Base-by-base conservation (phyloP, 352 stramenopile species). In the Phytophthora boehmeriae region DNA sequence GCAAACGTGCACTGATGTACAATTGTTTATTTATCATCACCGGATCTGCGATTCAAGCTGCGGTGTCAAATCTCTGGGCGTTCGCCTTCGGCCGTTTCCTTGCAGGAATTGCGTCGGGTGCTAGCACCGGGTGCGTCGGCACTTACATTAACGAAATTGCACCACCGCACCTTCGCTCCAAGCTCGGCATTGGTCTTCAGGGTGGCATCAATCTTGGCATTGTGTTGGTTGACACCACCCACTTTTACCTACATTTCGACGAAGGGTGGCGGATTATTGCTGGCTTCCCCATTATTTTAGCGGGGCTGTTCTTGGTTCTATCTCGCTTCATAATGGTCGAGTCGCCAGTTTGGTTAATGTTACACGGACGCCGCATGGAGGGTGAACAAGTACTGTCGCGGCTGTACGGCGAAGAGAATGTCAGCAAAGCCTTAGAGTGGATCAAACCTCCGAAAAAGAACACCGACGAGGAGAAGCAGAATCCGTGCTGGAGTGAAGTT, bases 281-380 rank as follows among this genome's bases (percentile, higher is more conserved):
- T 5, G 80, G 56, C 4, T 83, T 88, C 46, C 80, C 73, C 2
- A 76, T 85, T 25, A 60, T 83, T n/a, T 54, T 90, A 8, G 80
- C 62, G 4, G 59, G 9, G 0, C 23, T 81, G 8, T 83, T 87
- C 49, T 43, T 88, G 1, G 19, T 56, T 4, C 35, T 73, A 5
- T 59, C 67, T 14, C 71, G 51, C 4, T 80, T 80, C 36, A 44
- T 75, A 19, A 78, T 85, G 76, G 69, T 76, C 0, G 71, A 85
- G 49, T 78, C 66, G 22, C 75, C 76, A 0, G 59, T 73, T 0
- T 86, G 76, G 73, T 41, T 86, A 20, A 39, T 86, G 28, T 35
- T 71, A 2, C 74, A 85, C 30, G 71, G 68, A 25, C 44, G 48
- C 20, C 48, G 49, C 16, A 44, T 59, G 2, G 71, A 80, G 4